Conservation (phyloP, 176 grass and related monocot genomes). For the Pontederia crassipes region DNA sequence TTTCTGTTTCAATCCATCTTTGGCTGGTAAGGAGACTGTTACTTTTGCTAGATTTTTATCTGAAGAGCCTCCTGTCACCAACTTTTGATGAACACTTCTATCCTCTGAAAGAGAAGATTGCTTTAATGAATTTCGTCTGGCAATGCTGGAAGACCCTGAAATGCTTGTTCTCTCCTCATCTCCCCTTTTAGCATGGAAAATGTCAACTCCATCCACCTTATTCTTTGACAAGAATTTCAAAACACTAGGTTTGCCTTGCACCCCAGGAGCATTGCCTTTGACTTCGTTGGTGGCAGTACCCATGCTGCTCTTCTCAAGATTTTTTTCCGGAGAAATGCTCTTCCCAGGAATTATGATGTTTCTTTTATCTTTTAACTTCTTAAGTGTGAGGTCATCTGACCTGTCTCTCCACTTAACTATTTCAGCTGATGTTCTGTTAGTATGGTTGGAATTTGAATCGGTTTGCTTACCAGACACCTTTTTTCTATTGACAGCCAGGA, state of each 20-base stretch:
- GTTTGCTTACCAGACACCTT: neutral
- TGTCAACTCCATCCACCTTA: slow-evolving; percentile 40
- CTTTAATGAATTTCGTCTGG: slow-evolving; percentile 20
- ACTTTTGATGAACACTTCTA: slow-evolving; percentile 13
- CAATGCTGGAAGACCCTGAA: slow-evolving; percentile 19
- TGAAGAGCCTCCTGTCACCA: slow-evolving; percentile 9
- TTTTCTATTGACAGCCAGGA: neutral
- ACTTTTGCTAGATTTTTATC: slow-evolving; percentile 12
- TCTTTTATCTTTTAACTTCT: neutral
- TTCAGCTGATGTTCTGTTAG: neutral
- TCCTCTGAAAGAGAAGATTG: slow-evolving; percentile 25
- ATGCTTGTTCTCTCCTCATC: slow-evolving; percentile 8
- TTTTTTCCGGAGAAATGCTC: no score
- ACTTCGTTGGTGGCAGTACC: slow-evolving; percentile 19
- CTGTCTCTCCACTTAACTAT: neutral
- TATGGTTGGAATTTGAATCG: neutral
- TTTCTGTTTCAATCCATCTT: slow-evolving; percentile 4
- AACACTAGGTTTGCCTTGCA: slow-evolving; percentile 18
- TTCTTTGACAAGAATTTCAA: slow-evolving; percentile 13
- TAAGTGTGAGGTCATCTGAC: neutral
- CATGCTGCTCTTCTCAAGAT: neutral
- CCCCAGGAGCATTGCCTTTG: slow-evolving; percentile 16
- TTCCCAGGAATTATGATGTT: neutral
- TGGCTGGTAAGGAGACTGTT: neutral
- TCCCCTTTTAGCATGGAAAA: slow-evolving; percentile 21